These are phyloP conservation scores for Parastagonospora avenae DNA, from an alignment of 2,329 filamentous ascomycete species.

Conservation along the genomic window DNA sequence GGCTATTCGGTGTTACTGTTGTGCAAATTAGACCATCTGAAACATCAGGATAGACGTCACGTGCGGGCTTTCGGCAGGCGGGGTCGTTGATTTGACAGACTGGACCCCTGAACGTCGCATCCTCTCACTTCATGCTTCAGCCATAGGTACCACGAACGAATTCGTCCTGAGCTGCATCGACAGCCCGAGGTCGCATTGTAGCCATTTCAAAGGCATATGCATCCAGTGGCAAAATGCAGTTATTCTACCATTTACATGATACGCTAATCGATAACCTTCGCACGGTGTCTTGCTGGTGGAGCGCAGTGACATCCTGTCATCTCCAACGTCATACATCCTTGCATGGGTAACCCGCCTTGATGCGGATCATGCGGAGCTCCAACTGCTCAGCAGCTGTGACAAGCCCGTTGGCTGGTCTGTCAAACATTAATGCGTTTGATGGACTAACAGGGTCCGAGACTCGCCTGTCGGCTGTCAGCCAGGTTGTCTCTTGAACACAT, in stretches of 20 bases:
- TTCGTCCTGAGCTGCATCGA: background rate
- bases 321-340: conserved; percentile 24
- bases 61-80: conserved; percentile 16
- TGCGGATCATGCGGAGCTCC: conserved; percentile 6
- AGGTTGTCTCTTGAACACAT: conserved; percentile 37
- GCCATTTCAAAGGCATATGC: too few species aligned
- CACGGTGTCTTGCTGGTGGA: conserved; percentile 16
- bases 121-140: conserved; percentile 23
- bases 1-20: conserved; percentile 9
- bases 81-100: conserved; percentile 20
- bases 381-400: conserved; percentile 24
- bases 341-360: conserved; percentile 24
- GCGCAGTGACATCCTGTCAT: conserved; percentile 27
- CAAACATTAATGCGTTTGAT: conserved; percentile 48
- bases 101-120: conserved; percentile 19
- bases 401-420: conserved; percentile 29
- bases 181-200: too few species aligned
- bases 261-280: conserved; percentile 3
- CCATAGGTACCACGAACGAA: conserved; percentile 8
- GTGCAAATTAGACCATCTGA: conserved; percentile 18
- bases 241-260: conserved; percentile 5
- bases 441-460: conserved; percentile 19
- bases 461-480: conserved; percentile 35
- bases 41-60: conserved; percentile 23
- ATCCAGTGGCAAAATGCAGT: background rate